Base-by-base conservation (phyloP, 306 rosid species). In the Rubus parviflorus region DNA sequence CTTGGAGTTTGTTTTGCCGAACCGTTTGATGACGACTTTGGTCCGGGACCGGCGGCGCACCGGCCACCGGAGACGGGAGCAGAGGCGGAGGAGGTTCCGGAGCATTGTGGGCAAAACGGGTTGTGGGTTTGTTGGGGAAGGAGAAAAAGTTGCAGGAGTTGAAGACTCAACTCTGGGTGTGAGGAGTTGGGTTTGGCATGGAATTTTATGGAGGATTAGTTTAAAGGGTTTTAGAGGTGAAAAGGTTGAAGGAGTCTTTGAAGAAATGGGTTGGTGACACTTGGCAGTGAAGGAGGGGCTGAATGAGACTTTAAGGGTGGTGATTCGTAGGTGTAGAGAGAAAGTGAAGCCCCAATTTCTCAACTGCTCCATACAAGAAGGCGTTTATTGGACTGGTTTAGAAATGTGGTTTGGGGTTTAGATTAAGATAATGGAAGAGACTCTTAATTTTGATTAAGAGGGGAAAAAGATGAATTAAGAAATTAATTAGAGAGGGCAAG, bases 51-150 rank as follows among this genome's bases (percentile, higher is more conserved):
- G 85, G 72, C 83, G 93, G 77, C 84, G 89, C 52, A 22, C 68
- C 41, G 92, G 84, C 88, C 92, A 87, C 53, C 93, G 85, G 83
- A 92, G 87, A 70, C 78, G 89, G 73, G 85, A 74, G 86, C 64
- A 84, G 82, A 90, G 81, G 75, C 85, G 92, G 62, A 91, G 95
- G 80, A 95, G 83, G 75, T 38, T 89, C 25, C 81, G 84, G 53
- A 94, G 81, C 98, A 94, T 94, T 70, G 81, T 19, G 72, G 45
- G 69, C 0, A 7, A 74, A 83, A 4, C 11, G 22, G 61, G 45
- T 45, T 77, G 47, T 37, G 42, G 70, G 67, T 13, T 52, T n/a
- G 51, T 35, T 5, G 64, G 68, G 85, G 73, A 70, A 57, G 20
- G 72, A 47, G 47, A 46, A 77, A 30, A 64, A 75, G 84, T 78